Conservation (phyloP, 2,329 filamentous ascomycete genomes). For the Penicillium sp. region DNA sequence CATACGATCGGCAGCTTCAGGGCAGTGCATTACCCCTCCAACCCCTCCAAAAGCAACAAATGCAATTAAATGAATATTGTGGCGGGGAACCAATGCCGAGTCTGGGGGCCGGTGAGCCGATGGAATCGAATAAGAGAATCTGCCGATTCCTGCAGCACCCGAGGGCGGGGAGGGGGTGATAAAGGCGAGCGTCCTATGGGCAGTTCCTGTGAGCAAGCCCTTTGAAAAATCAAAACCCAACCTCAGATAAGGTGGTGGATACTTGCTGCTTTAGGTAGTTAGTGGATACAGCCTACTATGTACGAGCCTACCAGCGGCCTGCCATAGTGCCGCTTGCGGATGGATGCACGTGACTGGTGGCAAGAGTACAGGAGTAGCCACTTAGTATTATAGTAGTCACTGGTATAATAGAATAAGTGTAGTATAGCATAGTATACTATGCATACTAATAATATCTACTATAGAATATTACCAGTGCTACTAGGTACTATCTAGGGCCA, state of each 20-base stretch:
- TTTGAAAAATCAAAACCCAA: slow-evolving; percentile 20
- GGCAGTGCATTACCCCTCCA: background rate
- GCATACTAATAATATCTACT: too few relatives aligned
- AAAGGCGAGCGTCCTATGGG: slow-evolving; percentile 3
- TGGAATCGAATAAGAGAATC: slow-evolving; percentile 3
- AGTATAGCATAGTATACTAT: too few relatives aligned
- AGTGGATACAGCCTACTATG: too few relatives aligned
- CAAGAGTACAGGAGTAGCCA: too few relatives aligned
- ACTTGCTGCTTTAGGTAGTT: too few relatives aligned
- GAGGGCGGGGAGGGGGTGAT: background rate
- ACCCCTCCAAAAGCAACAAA: background rate
- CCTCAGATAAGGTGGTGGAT: slow-evolving; percentile 25
- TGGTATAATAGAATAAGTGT: too few relatives aligned
- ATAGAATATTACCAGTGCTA: too few relatives aligned
- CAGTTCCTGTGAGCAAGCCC: slow-evolving; percentile 20
- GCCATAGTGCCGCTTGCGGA: slow-evolving; percentile 19
- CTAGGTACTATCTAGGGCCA: too few relatives aligned
- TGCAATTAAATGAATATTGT: background rate
- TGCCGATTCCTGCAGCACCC: slow-evolving; percentile 3
- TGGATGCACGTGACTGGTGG: too few relatives aligned
- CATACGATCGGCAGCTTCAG: background rate
- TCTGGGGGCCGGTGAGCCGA: slow-evolving; percentile 11
- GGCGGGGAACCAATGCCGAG: background rate
- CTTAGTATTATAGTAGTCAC: too few relatives aligned
- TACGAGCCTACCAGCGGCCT: too few relatives aligned